Base-by-base conservation (phyloP, 768 basidiomycete species). In the Lyophyllum decastes region DNA sequence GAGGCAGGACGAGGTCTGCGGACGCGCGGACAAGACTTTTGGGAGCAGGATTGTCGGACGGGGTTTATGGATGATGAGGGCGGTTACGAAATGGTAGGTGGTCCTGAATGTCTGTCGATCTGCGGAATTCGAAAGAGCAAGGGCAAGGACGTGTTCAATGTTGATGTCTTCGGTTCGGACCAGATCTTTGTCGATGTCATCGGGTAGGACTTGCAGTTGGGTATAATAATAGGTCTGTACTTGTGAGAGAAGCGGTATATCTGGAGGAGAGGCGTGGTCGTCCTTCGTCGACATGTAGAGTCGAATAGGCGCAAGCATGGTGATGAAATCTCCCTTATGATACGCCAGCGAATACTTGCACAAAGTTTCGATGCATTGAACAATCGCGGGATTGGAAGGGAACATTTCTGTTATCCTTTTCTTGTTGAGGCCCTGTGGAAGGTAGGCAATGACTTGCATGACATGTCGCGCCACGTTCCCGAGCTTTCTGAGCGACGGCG, bases 241-340 rank as follows among this genome's bases (percentile, higher is more conserved):
- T 7, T 10, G 17, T n/a, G 40, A n/a, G 10, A 56, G 44, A 10
- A 62, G 50, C 24, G 57, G 61, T 22, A 52, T 22, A 46, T 52
- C 38, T 24, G 19, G 9, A 11, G 22, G 21, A 12, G 33, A n/a
- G 11, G 30, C 25, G 14, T 17, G 19, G 21, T 52, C 45, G 41
- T 38, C n/a, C 10, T 35, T 26, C 2, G n/a, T 34, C 11, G 40
- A 45, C 2, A 63, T 54, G 49, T 60, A 59, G 46, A 63, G 61
- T 27, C 58, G 55, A 7, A 63, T 57, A 8, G 61, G 61, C 16
- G 61, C 61, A 22, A 62, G 55, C 14, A 60, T 21, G 2, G 61
- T 62, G 21, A 62, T 54, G 49, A 57, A 57, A 14, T 44, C 55
- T 3, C 27, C 33, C 41, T 59, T 57, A 14, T 33, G 38, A 27